phyloP scores from a whole-genome alignment of 202 grass and related monocot genomes.

The Hordeum pubiflorum region DNA sequence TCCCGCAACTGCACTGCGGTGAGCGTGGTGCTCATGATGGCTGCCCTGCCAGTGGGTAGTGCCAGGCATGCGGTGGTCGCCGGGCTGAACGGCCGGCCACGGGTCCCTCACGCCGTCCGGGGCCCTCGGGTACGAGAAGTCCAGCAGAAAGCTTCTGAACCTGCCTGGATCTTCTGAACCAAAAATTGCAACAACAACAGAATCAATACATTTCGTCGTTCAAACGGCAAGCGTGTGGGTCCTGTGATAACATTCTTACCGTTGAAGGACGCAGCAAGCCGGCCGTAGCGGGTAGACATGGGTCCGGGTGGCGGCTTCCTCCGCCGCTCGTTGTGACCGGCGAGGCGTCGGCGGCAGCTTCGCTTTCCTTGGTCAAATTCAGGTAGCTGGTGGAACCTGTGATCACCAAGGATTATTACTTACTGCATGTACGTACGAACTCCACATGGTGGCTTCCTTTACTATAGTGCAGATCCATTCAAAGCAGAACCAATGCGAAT shows the following conservation, averaged over 20 bases:
- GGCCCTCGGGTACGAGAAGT: constrained; percentile 70
- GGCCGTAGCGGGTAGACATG: constrained; percentile 52
- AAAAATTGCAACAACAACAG: background rate
- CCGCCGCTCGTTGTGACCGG: constrained; percentile 80
- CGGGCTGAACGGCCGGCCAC: constrained; percentile 40
- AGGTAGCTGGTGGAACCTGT: constrained; percentile 80
- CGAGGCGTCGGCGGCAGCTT: constrained; percentile 75
- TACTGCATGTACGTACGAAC: background rate
- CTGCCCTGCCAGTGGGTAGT: constrained; percentile 41
- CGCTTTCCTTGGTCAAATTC: constrained; percentile 93
- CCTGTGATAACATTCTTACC: constrained; percentile 26
- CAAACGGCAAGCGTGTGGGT: background rate
- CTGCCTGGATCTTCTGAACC: constrained; percentile 47
- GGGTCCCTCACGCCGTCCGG: constrained; percentile 43
- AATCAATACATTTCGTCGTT: background rate
- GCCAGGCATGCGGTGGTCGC: constrained; percentile 35
- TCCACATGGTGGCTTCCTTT: background rate
- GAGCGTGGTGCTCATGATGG: constrained; percentile 31
- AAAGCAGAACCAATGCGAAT: background rate
- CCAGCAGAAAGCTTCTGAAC: constrained; percentile 69
- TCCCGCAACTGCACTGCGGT: constrained; percentile 35
- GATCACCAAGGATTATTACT: background rate
- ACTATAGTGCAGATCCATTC: background rate
- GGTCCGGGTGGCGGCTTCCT: constrained; percentile 59
- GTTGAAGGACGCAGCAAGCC: constrained; percentile 50